Percentiles rank a stretch among this genome's conserved stretches.
phyloP scores from a whole-genome alignment of 2,329 filamentous ascomycete genomes.

The Fusarium floridanum region DNA sequence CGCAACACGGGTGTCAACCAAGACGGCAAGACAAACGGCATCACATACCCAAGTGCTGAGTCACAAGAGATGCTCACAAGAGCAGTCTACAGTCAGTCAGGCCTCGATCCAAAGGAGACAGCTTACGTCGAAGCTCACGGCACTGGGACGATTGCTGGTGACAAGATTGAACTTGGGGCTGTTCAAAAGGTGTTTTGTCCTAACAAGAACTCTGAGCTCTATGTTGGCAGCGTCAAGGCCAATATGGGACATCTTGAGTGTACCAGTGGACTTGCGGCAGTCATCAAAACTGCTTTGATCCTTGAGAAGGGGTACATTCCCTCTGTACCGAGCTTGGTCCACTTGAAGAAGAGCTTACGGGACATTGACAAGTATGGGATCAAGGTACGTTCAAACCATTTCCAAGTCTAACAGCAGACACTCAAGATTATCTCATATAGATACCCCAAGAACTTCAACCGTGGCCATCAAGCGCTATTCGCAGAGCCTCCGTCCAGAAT shows the following conservation, averaged over 20 bases:
- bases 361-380: constrained; percentile 8
- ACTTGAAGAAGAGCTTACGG: constrained; percentile 4
- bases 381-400: background rate
- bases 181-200: constrained; percentile 13
- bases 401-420: background rate
- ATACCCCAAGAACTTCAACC: background rate
- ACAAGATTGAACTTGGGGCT: constrained; percentile 14
- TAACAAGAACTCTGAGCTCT: constrained; percentile 1
- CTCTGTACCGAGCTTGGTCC: constrained; percentile 12
- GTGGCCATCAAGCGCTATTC: background rate
- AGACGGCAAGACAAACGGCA: constrained; percentile 11
- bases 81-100: background rate
- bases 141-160: constrained; percentile 17
- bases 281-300: constrained; percentile 26
- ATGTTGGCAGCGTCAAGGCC: constrained; percentile 27
- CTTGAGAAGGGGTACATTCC: constrained; percentile 26
- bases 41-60: background rate
- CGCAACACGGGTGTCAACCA: background rate
- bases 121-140: constrained; percentile 19
- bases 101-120: background rate
- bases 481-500: constrained; percentile 2
- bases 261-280: constrained; percentile 15
- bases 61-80: constrained; percentile 12
- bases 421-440: background rate
- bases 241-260: constrained; percentile 30